Conservation (phyloP, 2,329 filamentous ascomycete species). For the Phaeosphaeria sp. region DNA sequence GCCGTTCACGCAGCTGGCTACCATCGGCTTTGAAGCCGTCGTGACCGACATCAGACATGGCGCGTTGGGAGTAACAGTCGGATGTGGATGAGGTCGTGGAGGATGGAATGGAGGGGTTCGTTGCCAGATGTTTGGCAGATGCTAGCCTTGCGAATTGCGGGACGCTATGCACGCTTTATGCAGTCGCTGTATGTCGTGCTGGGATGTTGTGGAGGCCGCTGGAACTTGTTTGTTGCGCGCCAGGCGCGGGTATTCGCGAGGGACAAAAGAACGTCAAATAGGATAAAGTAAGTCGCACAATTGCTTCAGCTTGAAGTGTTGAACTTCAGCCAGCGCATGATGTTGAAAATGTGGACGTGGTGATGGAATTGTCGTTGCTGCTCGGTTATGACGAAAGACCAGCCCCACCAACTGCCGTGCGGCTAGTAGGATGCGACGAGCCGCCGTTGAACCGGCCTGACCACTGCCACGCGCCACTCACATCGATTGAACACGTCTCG, state of each 20-base stretch:
- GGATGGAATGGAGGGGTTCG: constrained; percentile 18
- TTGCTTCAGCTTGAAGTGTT: constrained; percentile 38
- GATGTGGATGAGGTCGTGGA: constrained; percentile 21
- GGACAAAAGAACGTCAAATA: not conserved
- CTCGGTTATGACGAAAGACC: not conserved
- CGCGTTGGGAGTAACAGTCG: constrained; percentile 15
- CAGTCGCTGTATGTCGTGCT: constrained; percentile 19
- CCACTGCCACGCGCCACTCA: not conserved
- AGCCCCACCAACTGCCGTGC: constrained; percentile 6
- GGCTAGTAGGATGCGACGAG: not conserved
- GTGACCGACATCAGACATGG: constrained; percentile 34
- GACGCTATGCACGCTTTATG: constrained; percentile 37
- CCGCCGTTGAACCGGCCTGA: not conserved
- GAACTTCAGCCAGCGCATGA: constrained; percentile 34
- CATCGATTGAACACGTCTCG: not conserved
- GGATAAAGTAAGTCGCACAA: not conserved
- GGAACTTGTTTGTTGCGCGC: constrained; percentile 9
- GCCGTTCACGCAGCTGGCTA: constrained; percentile 40
- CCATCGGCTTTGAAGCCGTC: constrained; percentile 27
- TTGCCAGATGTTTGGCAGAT: constrained; percentile 27
- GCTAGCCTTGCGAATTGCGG: constrained; percentile 26
- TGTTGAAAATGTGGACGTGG: constrained; percentile 32
- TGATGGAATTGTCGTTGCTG: constrained; percentile 11
- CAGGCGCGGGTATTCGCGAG: constrained; percentile 6
- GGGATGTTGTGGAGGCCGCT: constrained; percentile 23